Evolutionary conservation across 495 filamentous ascomycete species (phyloP), one percentile per base, ranked within the genome.

Genomic region (Trichocladium antarcticum): DNA sequence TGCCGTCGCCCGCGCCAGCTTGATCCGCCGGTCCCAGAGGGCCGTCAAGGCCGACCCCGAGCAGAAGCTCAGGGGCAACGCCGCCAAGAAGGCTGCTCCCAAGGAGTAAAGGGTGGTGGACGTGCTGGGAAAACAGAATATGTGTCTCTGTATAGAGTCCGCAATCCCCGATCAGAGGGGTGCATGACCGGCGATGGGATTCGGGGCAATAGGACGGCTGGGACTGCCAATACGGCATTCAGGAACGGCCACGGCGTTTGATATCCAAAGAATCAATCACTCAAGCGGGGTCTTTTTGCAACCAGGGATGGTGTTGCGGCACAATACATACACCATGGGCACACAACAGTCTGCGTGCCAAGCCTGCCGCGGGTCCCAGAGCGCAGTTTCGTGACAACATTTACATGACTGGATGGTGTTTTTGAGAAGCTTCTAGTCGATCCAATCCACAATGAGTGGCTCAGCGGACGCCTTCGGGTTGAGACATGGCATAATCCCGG

Each of bases 1-100:
- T 57, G 89, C 89, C 54, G 83, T 97, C 64, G 76, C 89, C 66
- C 86, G 92, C 58, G 90, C 84, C 57, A 87, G 82, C 65, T 86
- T 87, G 59, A 77, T 97, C 73, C 85, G 84, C 66, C 69, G 75
- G 56, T 83, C 83, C 47, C 85, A 94, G 76, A 72, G 74, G 60
- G 66, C 81, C 47, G 79, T 82, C 73, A 95, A 95, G 81, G 79
- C 83, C 16, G 62, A 71, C 46, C 77, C 81, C 56, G 78, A 76
- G 67, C 57, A 62, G 55, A 95, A 95, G 81, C 71, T 73, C 55
- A 77, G 92, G 56, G 90, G 92, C 38, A 70, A 74, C 20, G 87
- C 88, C 75, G 92, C 89, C 53, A 80, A 76, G 74, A 82, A 82
- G 75, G 84, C 49, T 22, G 49, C 49, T 50, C 58, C 37, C 21